These are phyloP conservation scores for Panicum virgatum DNA, from an alignment of 202 grass and related monocot species.

Conservation along the genomic window DNA sequence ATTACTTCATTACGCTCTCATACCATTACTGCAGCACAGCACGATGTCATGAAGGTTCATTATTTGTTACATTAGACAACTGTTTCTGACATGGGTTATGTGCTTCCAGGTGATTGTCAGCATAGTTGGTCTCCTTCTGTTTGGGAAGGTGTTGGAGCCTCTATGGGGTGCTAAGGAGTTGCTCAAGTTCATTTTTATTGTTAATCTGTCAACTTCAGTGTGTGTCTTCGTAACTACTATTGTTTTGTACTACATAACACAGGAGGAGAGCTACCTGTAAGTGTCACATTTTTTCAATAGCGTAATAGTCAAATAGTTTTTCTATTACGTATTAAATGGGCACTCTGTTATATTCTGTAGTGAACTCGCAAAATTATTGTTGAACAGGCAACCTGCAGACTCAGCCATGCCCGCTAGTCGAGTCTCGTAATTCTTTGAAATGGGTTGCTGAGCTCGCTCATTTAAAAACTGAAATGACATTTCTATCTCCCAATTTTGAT, in stretches of 20 bases:
- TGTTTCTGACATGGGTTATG: slow-evolving; percentile 23
- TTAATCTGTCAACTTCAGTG: slow-evolving; percentile 75
- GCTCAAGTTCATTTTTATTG: slow-evolving; percentile 82
- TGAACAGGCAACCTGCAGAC: neutral
- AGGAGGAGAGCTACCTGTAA: slow-evolving; percentile 81
- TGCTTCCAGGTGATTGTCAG: slow-evolving; percentile 62
- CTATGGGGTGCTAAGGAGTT: slow-evolving; percentile 84
- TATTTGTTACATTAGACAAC: slow-evolving; percentile 4
- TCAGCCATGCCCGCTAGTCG: neutral
- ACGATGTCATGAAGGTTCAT: neutral
- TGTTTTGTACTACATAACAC: slow-evolving; percentile 68
- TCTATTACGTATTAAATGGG: neutral
- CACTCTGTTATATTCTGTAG: neutral
- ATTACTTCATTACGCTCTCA: neutral
- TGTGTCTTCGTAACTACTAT: slow-evolving; percentile 77
- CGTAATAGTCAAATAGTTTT: slow-evolving; percentile 12
- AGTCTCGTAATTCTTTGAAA: slow-evolving; percentile 13
- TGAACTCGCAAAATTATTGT: neutral
- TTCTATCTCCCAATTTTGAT: neutral
- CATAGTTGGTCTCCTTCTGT: slow-evolving; percentile 65
- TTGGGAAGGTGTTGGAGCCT: slow-evolving; percentile 73
- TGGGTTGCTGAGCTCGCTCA: neutral
- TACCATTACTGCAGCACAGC: neutral
- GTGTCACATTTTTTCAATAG: slow-evolving; percentile 23
- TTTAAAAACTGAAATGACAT: slow-evolving; percentile 6